Conservation (phyloP, 805 yeast genomes). For the Zygosaccharomyces pseudorouxii region DNA sequence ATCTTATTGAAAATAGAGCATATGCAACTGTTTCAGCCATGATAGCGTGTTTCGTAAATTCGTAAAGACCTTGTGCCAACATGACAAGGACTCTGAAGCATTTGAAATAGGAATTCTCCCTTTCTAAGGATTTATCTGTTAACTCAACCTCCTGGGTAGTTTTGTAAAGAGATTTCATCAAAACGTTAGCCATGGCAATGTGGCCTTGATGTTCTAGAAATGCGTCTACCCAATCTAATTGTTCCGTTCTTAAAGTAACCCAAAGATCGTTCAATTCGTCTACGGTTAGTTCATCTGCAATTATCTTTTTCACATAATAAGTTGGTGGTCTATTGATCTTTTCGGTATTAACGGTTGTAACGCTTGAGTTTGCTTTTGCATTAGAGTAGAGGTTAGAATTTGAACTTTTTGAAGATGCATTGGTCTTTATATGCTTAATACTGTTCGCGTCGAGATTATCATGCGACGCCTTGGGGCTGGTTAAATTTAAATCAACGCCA, state of each 20-base stretch:
- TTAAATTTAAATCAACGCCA: constrained; percentile 1
- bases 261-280: constrained; percentile 76
- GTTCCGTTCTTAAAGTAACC: constrained; percentile 91
- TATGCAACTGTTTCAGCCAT: constrained; percentile 61
- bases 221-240: constrained; percentile 70
- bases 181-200: constrained; percentile 61
- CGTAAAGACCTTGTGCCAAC: constrained; percentile 27
- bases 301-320: constrained; percentile 66
- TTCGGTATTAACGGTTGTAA: constrained; percentile 25
- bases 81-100: constrained; percentile 56
- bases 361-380: constrained; percentile 20
- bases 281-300: constrained; percentile 62
- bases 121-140: constrained; percentile 49
- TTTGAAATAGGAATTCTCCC: constrained; percentile 70
- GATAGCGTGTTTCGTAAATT: constrained; percentile 31
- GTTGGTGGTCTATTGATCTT: constrained; percentile 53
- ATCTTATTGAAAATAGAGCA: constrained; percentile 67
- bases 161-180: constrained; percentile 45
- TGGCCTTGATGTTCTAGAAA: constrained; percentile 83
- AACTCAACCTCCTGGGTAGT: constrained; percentile 26
- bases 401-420: constrained; percentile 4
- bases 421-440: constrained; percentile 2
- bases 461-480: constrained; percentile 7
- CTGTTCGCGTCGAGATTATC: constrained; percentile 2
- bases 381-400: constrained; percentile 2